Base-by-base conservation (phyloP, 768 basidiomycete species). In the Mycena polygramma region DNA sequence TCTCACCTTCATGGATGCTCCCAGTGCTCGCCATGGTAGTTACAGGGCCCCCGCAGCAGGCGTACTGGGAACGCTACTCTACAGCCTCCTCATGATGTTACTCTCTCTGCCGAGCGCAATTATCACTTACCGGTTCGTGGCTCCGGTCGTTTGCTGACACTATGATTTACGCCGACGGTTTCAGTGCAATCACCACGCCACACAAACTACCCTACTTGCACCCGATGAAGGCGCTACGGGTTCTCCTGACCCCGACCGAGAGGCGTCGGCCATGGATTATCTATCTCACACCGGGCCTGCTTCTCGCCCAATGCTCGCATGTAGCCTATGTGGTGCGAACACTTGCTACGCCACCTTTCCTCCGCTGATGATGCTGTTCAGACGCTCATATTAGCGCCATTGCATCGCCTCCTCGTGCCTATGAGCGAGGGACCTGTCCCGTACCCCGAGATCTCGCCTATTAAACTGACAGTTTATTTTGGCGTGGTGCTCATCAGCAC, bases 151-250 rank as follows among this genome's bases (percentile, higher is more conserved):
- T 26, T 20, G 19, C 20, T 8, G 35, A 24, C 17, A 14, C 35
- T 13, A 36, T 43, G 2, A 45, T 64, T 57, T 36, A 53, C 51
- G 7, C 48, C 11, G 30, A n/a, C 20, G 10, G 11, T 46, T 60
- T 24, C 72, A 96, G 94, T 49, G 87, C 95, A 2, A 92, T 96
- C 71, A 94, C 92, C 1, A 96, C 95, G 1, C 94, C 94, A 0
- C 89, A 93, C 79, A 90, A 86, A 76, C 83, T 96, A 41, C 87
- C 91, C 3, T 94, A 88, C 75, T 85, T 92, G 75, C 82, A 86
- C 41, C 82, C 86, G 2, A 75, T 86, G 64, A 83, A 87, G 69
- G 88, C 92, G 22, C 79, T 95, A 19, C 91, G 92, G 24, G 79
- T 91, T 68, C 83, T 96, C 41, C 84, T 96, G 64, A 96, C 94